Evolutionary conservation across 164 flowering plant genomes (phyloP), one percentile per base, ranked within the genome.

Genomic region (Vitis rupestris): DNA sequence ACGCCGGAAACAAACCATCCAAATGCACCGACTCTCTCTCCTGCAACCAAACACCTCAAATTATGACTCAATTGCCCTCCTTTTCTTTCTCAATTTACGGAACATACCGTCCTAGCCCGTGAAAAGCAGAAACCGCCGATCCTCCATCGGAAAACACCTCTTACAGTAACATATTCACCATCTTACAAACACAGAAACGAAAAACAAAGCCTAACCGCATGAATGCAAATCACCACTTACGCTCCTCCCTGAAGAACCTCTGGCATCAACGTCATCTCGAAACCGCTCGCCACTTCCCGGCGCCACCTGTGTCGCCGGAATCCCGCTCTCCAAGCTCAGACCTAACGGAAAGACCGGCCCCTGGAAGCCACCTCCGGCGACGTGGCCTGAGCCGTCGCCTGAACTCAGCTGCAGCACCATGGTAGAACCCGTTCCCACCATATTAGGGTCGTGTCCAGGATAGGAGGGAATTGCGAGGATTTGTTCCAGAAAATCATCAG

Each of bases 1-100:
- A 85, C 15, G 78, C 59, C n/a, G 87, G 82, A 72, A 81, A 83
- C 70, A 85, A 71, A 70, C 65, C 79, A 19, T 73, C 74, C 61
- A 79, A 47, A 17, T 66, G 68, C 58, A 56, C 51, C 8, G 67
- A 58, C 37, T 69, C 76, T 29, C 77, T 65, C 57, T 76, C 82
- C 80, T 76, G 73, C 70, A 61, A 10, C 23, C 29, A 61, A 56
- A 37, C 27, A 59, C 59, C 56, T 16, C 59, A 53, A 51, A 37
- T 37, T 37, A 37, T 37, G 44, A 37, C 44, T 37, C 44, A 37
- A 3, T 6, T 37, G 7, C 3, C 2, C n/a, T 13, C 56, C 14
- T 0, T 12, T 11, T 53, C 56, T 13, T n/a, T n/a, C 51, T n/a
- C 51, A 37, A 37, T 37, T 6, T 37, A 37, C 44, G 44, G 44